Percentiles rank a stretch among this genome's conserved stretches.
Evolutionary conservation across 495 filamentous ascomycete genomes (phyloP).

Genomic region (Neurospora sp.): DNA sequence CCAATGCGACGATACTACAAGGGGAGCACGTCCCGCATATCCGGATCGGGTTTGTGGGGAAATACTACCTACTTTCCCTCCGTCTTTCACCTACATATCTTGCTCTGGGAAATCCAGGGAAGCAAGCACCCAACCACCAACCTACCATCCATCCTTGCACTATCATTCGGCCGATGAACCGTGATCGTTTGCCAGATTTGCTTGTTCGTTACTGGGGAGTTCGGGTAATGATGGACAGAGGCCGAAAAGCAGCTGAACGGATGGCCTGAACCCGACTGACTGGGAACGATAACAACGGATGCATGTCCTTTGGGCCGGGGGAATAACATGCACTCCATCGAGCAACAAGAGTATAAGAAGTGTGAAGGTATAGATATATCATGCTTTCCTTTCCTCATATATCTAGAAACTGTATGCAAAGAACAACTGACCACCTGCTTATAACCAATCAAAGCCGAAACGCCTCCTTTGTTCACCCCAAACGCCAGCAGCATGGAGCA

Average conservation of each 20-base stretch:
- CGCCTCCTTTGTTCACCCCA: not conserved
- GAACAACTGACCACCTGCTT: not conserved
- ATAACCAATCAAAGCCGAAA: not conserved
- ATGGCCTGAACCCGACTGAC: not conserved
- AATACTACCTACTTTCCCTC: not conserved
- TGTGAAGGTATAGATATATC: not conserved
- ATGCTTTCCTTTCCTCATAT: not conserved
- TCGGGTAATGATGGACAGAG: not conserved
- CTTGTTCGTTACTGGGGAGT: not conserved
- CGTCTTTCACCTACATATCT: not conserved
- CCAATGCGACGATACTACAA: not conserved
- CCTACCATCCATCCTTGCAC: not conserved
- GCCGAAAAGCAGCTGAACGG: not conserved
- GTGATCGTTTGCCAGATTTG: not conserved
- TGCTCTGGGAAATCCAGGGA: not conserved
- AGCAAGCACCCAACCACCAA: not conserved
- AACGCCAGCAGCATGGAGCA: not conserved
- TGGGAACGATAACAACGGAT: not conserved
- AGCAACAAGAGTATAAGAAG: not conserved
- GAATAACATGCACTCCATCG: not conserved
- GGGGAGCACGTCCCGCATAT: not conserved
- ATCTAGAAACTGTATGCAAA: not conserved
- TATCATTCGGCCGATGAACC: too few species aligned
- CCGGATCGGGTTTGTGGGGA: not conserved
- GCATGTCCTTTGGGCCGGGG: not conserved